These are phyloP conservation scores for Microcyclospora tardicrescens DNA, from an alignment of 2,329 filamentous ascomycete genomes.

Conservation along the genomic window DNA sequence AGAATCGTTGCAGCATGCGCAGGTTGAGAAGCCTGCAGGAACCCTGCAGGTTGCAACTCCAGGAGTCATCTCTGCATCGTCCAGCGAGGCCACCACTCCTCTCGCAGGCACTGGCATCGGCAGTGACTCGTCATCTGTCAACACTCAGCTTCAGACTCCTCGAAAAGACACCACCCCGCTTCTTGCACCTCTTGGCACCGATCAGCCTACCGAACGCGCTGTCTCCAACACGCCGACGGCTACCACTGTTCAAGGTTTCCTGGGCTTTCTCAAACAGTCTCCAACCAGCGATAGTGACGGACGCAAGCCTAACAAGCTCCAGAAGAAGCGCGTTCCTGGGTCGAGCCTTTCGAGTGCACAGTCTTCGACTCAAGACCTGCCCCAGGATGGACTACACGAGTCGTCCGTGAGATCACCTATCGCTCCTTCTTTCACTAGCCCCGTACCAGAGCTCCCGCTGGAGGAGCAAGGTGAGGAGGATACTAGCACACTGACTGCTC, in stretches of 20 bases:
- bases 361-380: slow-evolving; percentile 64
- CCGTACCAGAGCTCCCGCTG: slow-evolving; percentile 10
- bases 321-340: slow-evolving; percentile 71
- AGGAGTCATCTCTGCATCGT: slow-evolving; percentile 24
- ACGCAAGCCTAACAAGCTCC: slow-evolving; percentile 76
- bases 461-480: slow-evolving; percentile 17
- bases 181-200: slow-evolving; percentile 15
- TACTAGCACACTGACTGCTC: slow-evolving; percentile 20
- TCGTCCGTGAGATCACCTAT: slow-evolving; percentile 17
- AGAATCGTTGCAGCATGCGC: slow-evolving; percentile 19
- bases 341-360: slow-evolving; percentile 77
- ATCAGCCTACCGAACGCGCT: slow-evolving; percentile 15
- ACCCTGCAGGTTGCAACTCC: slow-evolving; percentile 13
- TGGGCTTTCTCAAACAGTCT: slow-evolving; percentile 58
- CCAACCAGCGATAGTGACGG: slow-evolving; percentile 39
- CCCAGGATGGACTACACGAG: slow-evolving; percentile 18
- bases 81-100: slow-evolving; percentile 26
- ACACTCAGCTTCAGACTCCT: slow-evolving; percentile 18
- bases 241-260: slow-evolving; percentile 30
- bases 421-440: slow-evolving; percentile 13
- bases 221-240: slow-evolving; percentile 16
- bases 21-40: slow-evolving; percentile 13
- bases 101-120: slow-evolving; percentile 14
- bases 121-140: slow-evolving; percentile 17
- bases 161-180: slow-evolving; percentile 25